Base-by-base conservation (phyloP, 83 land plant genomes). In the Picea abies region DNA sequence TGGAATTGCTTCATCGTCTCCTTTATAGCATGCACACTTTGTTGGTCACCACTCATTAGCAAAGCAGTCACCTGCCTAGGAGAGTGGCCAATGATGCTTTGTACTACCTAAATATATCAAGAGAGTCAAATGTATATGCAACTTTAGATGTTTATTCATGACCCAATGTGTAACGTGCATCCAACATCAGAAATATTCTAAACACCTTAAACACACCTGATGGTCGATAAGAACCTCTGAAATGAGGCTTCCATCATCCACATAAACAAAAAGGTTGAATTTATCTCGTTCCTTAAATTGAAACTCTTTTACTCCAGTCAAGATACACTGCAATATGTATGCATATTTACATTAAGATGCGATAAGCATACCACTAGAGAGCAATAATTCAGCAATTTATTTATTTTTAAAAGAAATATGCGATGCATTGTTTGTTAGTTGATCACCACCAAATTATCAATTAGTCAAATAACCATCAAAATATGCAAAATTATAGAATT, bases 211-310 rank as follows among this genome's bases (percentile, higher is more conserved):
- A 88, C 91, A 91, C 80, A 96, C 99, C 62, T 85, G 80, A 80
- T 95, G 94, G 83, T 95, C 89, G 64, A 95, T 89, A 22, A 89
- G 85, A 37, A 90, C 90, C 83, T 90, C 92, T 32, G 94, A 84
- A 16, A 94, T 94, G 19, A 89, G 94, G 83, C 98, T 97, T 20
- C 99, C 99, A 86, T 97, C 99, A 86, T 97, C 99, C 62, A 97
- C 83, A 82, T 91, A 89, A 58, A 90, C 95, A 80, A 66, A 82
- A 16, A 97, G 94, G 60, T 87, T 89, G 83, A 82, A 97, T 39
- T 80, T 86, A 73, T 86, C 86, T 66, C 89, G 69, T 37, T 78
- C 69, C 82, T 90, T 97, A 64, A 84, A 97, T 73, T 91, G 86
- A 81, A 97, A 97, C 23, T 90, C 91, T 84, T 93, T 93, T 62